A percentile compares a stretch with the other conserved stretches of the same genome.
Evolutionary conservation across 2,329 filamentous ascomycete genomes (phyloP).

Genomic region (Fusarium penzigii): DNA sequence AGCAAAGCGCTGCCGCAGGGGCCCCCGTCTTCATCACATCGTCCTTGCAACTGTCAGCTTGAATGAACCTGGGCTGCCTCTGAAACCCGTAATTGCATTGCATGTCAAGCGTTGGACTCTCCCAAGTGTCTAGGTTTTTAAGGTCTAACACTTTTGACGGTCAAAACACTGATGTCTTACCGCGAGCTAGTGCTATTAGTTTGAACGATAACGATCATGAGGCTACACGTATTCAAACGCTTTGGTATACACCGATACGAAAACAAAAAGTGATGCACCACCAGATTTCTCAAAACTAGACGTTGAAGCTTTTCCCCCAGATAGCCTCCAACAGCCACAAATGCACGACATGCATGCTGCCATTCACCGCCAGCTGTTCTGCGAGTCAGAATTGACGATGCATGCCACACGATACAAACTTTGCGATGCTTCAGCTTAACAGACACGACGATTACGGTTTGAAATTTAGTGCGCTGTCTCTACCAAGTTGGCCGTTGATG

Average conservation of each 20-base stretch:
- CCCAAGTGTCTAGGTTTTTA: no score
- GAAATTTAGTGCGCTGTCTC: no score
- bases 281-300: slow-evolving; percentile 10
- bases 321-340: slow-evolving; percentile 1
- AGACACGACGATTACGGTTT: no score
- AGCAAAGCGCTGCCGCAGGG: neutral
- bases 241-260: no score
- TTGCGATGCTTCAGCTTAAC: slow-evolving; percentile 4
- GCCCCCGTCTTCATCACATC: neutral
- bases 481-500: neutral
- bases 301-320: slow-evolving; percentile 1
- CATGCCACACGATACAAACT: slow-evolving; percentile 17
- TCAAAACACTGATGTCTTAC: no score
- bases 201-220: no score
- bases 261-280: no score
- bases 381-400: slow-evolving; percentile 14
- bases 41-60: neutral
- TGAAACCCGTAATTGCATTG: no score
- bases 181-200: no score
- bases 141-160: no score
- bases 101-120: no score
- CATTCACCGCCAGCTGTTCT: slow-evolving; percentile 24
- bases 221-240: no score
- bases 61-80: neutral
- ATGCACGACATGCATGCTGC: slow-evolving; percentile 17